These are phyloP conservation scores for Blastomyces silverae DNA, from an alignment of 2,329 filamentous ascomycete genomes.

Conservation along the genomic window DNA sequence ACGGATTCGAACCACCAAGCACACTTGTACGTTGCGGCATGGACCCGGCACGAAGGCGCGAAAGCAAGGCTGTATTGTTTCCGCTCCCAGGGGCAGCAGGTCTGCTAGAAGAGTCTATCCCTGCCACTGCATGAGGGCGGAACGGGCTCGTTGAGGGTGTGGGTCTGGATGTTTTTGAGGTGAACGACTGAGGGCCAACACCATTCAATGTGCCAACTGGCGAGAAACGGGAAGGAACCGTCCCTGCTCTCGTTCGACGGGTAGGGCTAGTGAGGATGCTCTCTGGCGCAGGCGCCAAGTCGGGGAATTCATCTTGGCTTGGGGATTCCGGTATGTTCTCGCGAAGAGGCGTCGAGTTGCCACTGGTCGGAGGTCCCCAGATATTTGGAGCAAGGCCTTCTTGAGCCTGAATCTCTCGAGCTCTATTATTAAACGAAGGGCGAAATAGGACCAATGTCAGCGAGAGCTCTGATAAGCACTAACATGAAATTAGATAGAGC, in stretches of 20 bases:
- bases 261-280: conserved; percentile 58
- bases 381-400: conserved; percentile 74
- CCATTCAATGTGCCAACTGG: conserved; percentile 60
- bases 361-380: conserved; percentile 94
- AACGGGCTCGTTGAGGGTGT: conserved; percentile 85
- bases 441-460: conserved; percentile 11
- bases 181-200: conserved; percentile 50
- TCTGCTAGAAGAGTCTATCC: conserved; percentile 34
- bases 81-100: conserved; percentile 41
- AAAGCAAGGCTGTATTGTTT: conserved; percentile 67
- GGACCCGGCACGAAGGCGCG: conserved; percentile 80
- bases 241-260: conserved; percentile 82
- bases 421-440: conserved; percentile 52
- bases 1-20: conserved; percentile 56
- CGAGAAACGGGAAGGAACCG: conserved; percentile 90
- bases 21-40: conserved; percentile 83
- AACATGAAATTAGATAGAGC: conserved; percentile 10
- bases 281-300: conserved; percentile 67
- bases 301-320: conserved; percentile 83
- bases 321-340: conserved; percentile 98
- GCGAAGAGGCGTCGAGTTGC: conserved; percentile 89
- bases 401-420: conserved; percentile 93
- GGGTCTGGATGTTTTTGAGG: conserved; percentile 73
- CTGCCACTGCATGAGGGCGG: conserved; percentile 52
- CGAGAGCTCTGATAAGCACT: not conserved